Percentiles rank a stretch among this genome's conserved stretches.
Conservation (phyloP, 2,329 filamentous ascomycete genomes). For the Alternaria tenuissima region DNA sequence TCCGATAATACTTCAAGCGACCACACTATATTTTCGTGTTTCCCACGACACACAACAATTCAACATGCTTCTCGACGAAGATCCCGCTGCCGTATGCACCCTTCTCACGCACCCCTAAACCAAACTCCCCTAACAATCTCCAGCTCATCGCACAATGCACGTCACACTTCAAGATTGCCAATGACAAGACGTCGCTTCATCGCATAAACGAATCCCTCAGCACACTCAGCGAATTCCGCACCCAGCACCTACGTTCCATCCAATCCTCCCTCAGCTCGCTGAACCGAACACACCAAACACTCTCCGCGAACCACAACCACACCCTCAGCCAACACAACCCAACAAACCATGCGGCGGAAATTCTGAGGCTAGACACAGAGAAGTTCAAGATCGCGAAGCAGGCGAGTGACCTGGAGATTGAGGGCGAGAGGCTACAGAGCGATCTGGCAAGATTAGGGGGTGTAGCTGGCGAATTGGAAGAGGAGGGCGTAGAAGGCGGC, state of each 20-base stretch:
- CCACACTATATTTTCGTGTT: neutral
- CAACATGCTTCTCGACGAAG: conserved; percentile 93
- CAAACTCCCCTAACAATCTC: conserved; percentile 22
- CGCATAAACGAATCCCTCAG: conserved; percentile 85
- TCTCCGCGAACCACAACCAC: conserved; percentile 79
- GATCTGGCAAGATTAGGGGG: conserved; percentile 79
- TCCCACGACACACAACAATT: conserved; percentile 14
- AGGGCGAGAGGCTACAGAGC: conserved; percentile 87
- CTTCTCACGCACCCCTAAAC: neutral
- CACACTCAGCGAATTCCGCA: conserved; percentile 83
- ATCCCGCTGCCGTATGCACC: conserved; percentile 77
- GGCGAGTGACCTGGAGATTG: conserved; percentile 87
- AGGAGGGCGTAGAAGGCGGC: conserved; percentile 83
- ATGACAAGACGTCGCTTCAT: conserved; percentile 83
- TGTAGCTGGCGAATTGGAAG: conserved; percentile 81
- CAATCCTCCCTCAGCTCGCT: conserved; percentile 62
- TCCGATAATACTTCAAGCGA: neutral
- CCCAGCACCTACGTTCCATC: conserved; percentile 68
- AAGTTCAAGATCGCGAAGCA: conserved; percentile 96
- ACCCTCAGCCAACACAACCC: conserved; percentile 78
- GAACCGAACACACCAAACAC: conserved; percentile 76
- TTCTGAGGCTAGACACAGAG: conserved; percentile 86
- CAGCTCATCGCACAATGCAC: conserved; percentile 92
- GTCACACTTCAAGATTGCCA: conserved; percentile 91
- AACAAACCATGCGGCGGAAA: conserved; percentile 80